Evolutionary conservation across 2,329 filamentous ascomycete species (phyloP), one percentile per base, ranked within the genome.

Genomic region (Bisporella sp.): DNA sequence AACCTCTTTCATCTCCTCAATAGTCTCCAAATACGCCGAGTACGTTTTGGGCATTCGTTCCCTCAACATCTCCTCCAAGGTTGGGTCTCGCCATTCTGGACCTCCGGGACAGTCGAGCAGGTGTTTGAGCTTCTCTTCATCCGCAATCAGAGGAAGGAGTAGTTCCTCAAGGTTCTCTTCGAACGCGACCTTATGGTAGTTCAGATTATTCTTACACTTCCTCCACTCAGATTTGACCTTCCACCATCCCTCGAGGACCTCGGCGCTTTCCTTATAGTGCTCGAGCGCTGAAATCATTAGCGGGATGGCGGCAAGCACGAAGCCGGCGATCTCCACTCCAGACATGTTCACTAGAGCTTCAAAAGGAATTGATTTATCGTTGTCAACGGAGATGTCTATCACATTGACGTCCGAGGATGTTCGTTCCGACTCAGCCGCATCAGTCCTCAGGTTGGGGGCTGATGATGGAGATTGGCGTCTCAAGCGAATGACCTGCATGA

Each of bases 251-350:
- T 41, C 43, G 11, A 59, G 45, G 5, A 46, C 21, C 37, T 54
- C 52, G 7, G 46, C 48, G 1, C 40, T 52, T 12, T 54, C 37
- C 9, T 46, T 46, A 48, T 55, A 59, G 31, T 59, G 52, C n/a
- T 58, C 54, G 4, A 52, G 41, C 2, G 49, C 45, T 2, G 55
- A 57, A 4, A 58, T 54, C 37, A 55, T 41, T 28, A 59, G 37
- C 3, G 56, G 57, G 21, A 58, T 40, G 8, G 48, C 46, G 2
- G 47, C 57, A 6, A 59, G 47, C 9, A 57, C 50, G 13, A 59
- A 41, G 7, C 57, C 56, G 6, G 50, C 51, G 6, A 52, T 44
- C 39, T 57, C 55, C 31, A 50, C 29, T 41, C 47, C 50, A 46
- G 29, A 42, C 50, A 54, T 54, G 9, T 32, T 46, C n/a, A 37